phyloP scores from a whole-genome alignment of 192 early-diverging fungal genomes.

The Coemansia sp. region DNA sequence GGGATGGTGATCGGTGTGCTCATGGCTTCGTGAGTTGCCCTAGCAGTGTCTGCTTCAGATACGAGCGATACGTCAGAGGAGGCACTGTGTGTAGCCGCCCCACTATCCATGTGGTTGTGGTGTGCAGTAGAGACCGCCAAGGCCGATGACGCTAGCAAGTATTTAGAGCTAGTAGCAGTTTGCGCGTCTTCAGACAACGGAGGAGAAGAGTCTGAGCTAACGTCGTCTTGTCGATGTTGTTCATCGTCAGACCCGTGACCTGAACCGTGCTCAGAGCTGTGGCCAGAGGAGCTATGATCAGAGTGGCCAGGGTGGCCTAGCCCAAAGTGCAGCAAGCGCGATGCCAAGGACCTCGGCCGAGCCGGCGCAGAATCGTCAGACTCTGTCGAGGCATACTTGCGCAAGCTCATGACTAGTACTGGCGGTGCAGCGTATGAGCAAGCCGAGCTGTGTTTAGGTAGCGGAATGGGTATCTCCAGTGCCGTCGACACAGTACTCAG shows the following conservation, averaged over 20 bases:
- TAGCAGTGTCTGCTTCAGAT: slow-evolving; percentile 11
- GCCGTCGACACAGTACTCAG: not conserved
- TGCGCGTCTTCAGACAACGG: not conserved
- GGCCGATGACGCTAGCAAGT: not conserved
- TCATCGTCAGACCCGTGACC: not conserved
- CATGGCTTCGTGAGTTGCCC: slow-evolving; percentile 33
- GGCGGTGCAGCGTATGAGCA: slow-evolving; percentile 27
- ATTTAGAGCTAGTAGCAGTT: not conserved
- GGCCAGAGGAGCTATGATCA: not conserved
- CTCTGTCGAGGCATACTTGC: slow-evolving; percentile 22
- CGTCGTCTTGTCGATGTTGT: not conserved
- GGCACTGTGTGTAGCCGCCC: not conserved
- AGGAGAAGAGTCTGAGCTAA: not conserved
- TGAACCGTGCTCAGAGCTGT: slow-evolving; percentile 1
- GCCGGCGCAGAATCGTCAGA: not conserved
- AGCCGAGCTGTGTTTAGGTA: not conserved
- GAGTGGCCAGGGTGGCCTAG: slow-evolving; percentile 12
- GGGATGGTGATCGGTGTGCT: slow-evolving; percentile 23
- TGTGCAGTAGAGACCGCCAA: not conserved
- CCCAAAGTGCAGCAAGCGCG: slow-evolving; percentile 25
- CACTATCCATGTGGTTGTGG: not conserved
- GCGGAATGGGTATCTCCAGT: slow-evolving; percentile 4
- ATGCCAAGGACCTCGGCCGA: slow-evolving; percentile 21
- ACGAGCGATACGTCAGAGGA: not conserved
- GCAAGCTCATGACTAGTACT: slow-evolving; percentile 31